Evolutionary conservation across 768 basidiomycete species (phyloP).

Genomic region (Lactarius hengduanensis): DNA sequence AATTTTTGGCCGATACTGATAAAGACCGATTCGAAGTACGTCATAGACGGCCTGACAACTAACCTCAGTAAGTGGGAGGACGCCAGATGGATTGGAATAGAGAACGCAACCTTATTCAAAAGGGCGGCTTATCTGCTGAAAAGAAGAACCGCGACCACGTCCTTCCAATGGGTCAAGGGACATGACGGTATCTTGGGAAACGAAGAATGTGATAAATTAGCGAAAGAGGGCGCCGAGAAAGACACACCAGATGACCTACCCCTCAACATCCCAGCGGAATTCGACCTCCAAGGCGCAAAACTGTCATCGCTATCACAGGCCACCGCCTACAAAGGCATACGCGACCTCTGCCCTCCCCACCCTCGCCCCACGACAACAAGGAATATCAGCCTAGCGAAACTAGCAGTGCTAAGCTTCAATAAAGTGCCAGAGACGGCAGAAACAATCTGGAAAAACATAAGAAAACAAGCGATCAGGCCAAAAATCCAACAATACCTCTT

Average conservation of each 20-base stretch:
- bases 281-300: not conserved
- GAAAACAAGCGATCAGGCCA: no score
- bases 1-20: not conserved
- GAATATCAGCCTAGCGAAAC: no score
- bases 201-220: not conserved
- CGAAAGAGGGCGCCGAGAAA: not conserved
- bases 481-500: no score
- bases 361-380: no score
- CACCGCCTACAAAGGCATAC: no score
- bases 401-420: no score
- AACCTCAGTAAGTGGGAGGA: conserved; percentile 1
- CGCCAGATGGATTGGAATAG: not conserved
- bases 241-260: not conserved
- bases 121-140: not conserved
- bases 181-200: not conserved
- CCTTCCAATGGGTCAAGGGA: conserved; percentile 5
- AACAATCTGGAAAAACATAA: no score
- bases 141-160: not conserved
- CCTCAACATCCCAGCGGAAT: not conserved
- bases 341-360: no score
- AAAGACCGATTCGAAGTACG: not conserved
- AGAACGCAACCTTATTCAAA: not conserved
- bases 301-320: no score
- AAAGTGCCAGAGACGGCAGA: no score
- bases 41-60: not conserved